Base-by-base conservation (phyloP, 768 basidiomycete species). In the Cubamyces sp. region DNA sequence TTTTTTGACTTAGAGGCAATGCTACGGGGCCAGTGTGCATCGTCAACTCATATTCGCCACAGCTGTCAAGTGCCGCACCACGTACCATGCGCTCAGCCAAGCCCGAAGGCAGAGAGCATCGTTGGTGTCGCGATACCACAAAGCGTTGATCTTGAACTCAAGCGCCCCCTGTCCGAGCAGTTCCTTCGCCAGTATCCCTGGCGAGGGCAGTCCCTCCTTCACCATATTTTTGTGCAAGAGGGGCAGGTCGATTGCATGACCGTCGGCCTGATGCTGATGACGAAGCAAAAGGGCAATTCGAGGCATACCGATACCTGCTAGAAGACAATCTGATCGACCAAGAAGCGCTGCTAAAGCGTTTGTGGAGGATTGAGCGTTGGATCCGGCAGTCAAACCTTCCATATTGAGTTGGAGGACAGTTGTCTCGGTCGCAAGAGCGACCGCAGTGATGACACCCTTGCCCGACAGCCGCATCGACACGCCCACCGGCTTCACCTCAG, bases 101-200 rank as follows among this genome's bases (percentile, higher is more conserved):
- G 78, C 78, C 52, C 76, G 73, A 43, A 78, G 68, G 57, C 73
- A 75, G 14, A 77, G 46, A 42, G 76, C 68, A 1, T 57, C 58
- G 23, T 68, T 64, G 25, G 59, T 47, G 21, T 70, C 61, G 14
- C 63, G 68, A 21, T 67, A 65, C 79, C 79, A 78, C n/a, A 79
- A 43, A 7, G 53, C 57, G 54, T 73, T 59, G n/a, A 78, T 65
- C 14, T 21, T 23, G 43, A 25, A 39, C 43, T 28, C 12, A 21
- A 58, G 19, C 5, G 62, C 69, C 3, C 30, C 37, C 2, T 55
- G 19, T 30, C 26, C 55, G 0, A 76, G 42, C 37, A 42, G 64
- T 5, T 62, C 60, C 7, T 39, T 34, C 7, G 76, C 66, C 28
- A 79, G 60, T 3, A 70, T 56, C 1, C 67, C 64, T 19, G 78